These are phyloP conservation scores for Forsythia suspensa DNA, from an alignment of 257 asterid species.

Conservation along the genomic window DNA sequence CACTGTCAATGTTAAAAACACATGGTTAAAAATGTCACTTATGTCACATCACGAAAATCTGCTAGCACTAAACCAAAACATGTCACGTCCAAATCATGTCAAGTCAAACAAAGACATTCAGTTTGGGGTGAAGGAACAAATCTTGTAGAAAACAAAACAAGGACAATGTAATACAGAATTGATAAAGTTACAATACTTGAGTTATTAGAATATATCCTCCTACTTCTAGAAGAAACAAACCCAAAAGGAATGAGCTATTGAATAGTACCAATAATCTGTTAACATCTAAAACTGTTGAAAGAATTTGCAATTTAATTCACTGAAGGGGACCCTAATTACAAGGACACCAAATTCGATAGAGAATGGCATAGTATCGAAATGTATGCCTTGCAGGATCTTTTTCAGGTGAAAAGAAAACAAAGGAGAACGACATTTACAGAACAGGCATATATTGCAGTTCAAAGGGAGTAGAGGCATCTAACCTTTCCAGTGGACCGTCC, in stretches of 20 bases:
- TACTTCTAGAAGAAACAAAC: not conserved
- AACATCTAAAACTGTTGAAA: not conserved
- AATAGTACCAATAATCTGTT: not conserved
- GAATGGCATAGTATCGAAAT: not conserved
- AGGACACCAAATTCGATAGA: not conserved
- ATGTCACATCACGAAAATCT: not conserved
- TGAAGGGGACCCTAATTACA: not conserved
- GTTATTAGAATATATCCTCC: not conserved
- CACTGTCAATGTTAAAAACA: not conserved
- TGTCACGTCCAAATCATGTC: not conserved
- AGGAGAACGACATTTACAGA: not conserved
- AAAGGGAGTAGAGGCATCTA: conserved; percentile 32
- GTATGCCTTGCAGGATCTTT: not conserved
- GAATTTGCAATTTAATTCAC: not conserved
- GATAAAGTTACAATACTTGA: not conserved
- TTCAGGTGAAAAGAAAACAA: not conserved
- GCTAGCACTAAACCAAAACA: conserved; percentile 3
- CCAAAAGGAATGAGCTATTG: not conserved
- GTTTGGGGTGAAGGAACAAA: not conserved
- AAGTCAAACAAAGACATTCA: not conserved
- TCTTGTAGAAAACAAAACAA: conserved; percentile 10
- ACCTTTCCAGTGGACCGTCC: conserved; percentile 99
- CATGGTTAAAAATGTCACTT: not conserved
- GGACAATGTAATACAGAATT: not conserved
- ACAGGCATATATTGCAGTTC: conserved; percentile 8